Base-by-base conservation (phyloP, 208 protist genomes). In the Trypanosoma boissoni region DNA sequence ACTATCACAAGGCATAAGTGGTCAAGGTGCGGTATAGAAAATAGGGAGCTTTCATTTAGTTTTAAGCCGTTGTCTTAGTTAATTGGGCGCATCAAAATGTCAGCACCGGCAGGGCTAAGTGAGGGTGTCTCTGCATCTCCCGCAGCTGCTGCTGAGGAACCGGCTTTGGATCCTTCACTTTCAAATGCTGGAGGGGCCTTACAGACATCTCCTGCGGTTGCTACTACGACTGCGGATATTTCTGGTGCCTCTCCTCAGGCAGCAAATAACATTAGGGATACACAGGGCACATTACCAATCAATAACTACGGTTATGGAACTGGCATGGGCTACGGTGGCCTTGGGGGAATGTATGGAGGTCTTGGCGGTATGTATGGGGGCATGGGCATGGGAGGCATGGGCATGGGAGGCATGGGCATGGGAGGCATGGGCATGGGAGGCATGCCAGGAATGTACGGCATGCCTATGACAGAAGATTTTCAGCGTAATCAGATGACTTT, bases 401-500 rank as follows among this genome's bases (percentile, higher is more conserved):
- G 53, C 12, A n/a, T 28, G 78, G 78, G 27, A 62, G 76, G 74
- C 10, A 60, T 82, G 57, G 72, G 75, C 26, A 69, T 66, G 1
- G 69, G 83, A 64, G 54, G 56, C 51, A 51, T 39, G 2, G 58
- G 71, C 26, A 14, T 74, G 6, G 72, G 72, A 27, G 50, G 50
- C 9, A 74, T 74, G 66, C 56, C 54, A 10, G 80, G 79, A 1
- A 81, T 74, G 52, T 60, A 63, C 56, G 55, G 50, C 9, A 55
- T 62, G 14, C 31, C 64, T 44, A 91, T 94, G 84, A 79, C 84
- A 0, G 80, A 81, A n/a, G 84, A 91, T 53, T 76, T 83, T 31
- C 84, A 92, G 68, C 81, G 88, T 21, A 73, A 72, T 21, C 88
- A 95, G 61, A 89, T 92, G 84, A 92, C 89, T 74, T 90, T 95